These are phyloP conservation scores for Lumnitzera littorea DNA, from an alignment of 345 rosid species.

Conservation along the genomic window DNA sequence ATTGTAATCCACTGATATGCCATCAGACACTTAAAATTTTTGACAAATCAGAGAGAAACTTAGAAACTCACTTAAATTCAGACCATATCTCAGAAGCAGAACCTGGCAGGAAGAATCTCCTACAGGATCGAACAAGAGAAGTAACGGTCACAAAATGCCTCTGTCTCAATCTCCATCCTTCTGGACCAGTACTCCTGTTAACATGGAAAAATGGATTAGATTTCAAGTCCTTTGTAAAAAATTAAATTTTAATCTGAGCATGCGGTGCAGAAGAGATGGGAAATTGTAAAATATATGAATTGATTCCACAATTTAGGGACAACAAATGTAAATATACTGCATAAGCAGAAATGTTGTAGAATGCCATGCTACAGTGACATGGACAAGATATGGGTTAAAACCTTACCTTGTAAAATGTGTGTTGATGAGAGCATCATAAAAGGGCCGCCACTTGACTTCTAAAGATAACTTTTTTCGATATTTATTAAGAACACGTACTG, in stretches of 20 bases:
- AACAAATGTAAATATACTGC: neutral
- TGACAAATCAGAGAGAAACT: neutral
- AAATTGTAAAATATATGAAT: too few relatives aligned
- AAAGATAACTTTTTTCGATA: slow-evolving; percentile 66
- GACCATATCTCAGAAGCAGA: slow-evolving; percentile 95
- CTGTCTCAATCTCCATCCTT: slow-evolving; percentile 96
- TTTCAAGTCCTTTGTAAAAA: slow-evolving; percentile 3
- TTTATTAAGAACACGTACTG: slow-evolving; percentile 73
- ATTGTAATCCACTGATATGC: too few relatives aligned
- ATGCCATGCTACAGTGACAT: neutral
- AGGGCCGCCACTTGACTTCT: slow-evolving; percentile 82
- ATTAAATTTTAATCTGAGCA: slow-evolving; percentile 1
- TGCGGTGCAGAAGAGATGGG: neutral
- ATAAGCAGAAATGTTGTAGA: too few relatives aligned
- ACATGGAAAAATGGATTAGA: neutral
- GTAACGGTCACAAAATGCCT: slow-evolving; percentile 81
- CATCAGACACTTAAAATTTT: neutral
- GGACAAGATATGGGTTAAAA: neutral
- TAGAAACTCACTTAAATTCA: slow-evolving; percentile 67
- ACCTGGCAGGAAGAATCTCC: slow-evolving; percentile 78
- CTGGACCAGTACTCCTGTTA: slow-evolving; percentile 88
- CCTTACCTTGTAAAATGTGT: slow-evolving; percentile 86
- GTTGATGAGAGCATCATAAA: slow-evolving; percentile 75
- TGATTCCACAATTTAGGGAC: too few relatives aligned
- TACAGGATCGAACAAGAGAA: slow-evolving; percentile 80